Evolutionary conservation across 352 stramenopile species (phyloP).

Genomic region (Thalassiosira livingstoniorum): DNA sequence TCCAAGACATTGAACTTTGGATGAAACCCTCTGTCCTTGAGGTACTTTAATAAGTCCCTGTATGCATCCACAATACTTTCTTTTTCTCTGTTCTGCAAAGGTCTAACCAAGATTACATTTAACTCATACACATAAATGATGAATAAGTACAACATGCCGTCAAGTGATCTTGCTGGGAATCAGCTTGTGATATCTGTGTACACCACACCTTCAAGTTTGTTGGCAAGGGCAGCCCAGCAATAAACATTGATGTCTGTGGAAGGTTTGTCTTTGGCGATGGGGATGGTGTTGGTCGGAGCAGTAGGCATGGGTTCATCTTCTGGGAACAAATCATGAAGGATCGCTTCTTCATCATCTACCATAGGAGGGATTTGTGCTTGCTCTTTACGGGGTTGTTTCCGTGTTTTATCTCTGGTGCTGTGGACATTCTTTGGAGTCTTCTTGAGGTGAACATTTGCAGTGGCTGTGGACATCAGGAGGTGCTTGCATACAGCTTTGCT

Average conservation of each 20-base stretch:
- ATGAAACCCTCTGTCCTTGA: background rate
- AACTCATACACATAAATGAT: slow-evolving; percentile 56
- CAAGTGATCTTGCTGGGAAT: slow-evolving; percentile 20
- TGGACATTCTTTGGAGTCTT: background rate
- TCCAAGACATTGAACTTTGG: slow-evolving; percentile 40
- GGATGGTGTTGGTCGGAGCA: background rate
- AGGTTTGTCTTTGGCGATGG: background rate
- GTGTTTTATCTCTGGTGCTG: background rate
- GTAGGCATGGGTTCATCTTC: background rate
- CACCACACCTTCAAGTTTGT: slow-evolving; percentile 28
- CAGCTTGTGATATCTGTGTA: slow-evolving; percentile 44
- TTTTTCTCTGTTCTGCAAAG: slow-evolving; percentile 8
- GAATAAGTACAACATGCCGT: slow-evolving; percentile 50
- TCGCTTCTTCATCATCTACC: too few relatives aligned
- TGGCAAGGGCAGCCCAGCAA: slow-evolving; percentile 36
- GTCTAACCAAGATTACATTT: slow-evolving; percentile 44
- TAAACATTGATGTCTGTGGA: slow-evolving; percentile 17
- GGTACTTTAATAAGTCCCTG: background rate
- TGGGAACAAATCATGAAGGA: too few relatives aligned
- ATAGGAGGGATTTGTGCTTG: too few relatives aligned
- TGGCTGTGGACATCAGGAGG: background rate
- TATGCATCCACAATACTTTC: background rate
- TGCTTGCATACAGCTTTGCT: background rate
- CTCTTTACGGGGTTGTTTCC: too few relatives aligned
- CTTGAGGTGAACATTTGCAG: slow-evolving; percentile 14